Evolutionary conservation across 441 rosid genomes (phyloP).

Genomic region (Populus trichocarpa): DNA sequence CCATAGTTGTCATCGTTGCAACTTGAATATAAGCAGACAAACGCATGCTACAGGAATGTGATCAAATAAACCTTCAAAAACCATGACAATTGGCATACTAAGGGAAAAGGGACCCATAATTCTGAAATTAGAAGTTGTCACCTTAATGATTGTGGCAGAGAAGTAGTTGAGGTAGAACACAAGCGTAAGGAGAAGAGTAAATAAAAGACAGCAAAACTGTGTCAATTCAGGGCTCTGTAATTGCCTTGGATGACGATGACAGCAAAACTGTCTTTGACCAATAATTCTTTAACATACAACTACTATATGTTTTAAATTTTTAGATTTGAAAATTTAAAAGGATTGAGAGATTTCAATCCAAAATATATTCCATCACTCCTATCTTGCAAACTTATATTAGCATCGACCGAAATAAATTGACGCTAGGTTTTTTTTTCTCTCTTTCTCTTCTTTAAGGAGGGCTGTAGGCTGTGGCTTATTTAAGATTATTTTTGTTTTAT

Average conservation of each 20-base stretch:
- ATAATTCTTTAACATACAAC: not conserved
- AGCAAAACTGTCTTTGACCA: not conserved
- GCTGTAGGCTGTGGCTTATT: too few species aligned
- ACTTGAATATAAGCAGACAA: not conserved
- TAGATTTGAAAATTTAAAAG: too few species aligned
- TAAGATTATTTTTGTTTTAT: too few species aligned
- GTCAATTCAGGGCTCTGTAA: not conserved
- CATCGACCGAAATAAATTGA: too few species aligned
- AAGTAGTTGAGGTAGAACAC: not conserved
- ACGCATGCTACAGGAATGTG: not conserved
- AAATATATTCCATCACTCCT: not conserved
- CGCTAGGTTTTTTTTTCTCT: too few species aligned
- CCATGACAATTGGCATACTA: not conserved
- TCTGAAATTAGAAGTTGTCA: not conserved
- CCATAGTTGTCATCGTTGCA: not conserved
- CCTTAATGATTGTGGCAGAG: conserved; percentile 1
- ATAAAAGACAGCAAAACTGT: not conserved
- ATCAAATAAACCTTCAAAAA: not conserved
- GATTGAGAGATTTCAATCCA: too few species aligned
- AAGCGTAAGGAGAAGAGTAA: not conserved
- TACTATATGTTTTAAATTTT: too few species aligned
- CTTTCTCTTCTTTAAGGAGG: too few species aligned
- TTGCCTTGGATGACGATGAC: not conserved
- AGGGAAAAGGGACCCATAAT: not conserved
- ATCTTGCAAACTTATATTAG: too few species aligned